Evolutionary conservation across 495 filamentous ascomycete genomes (phyloP).

Genomic region (Pseudoneurospora amorphoporcata): DNA sequence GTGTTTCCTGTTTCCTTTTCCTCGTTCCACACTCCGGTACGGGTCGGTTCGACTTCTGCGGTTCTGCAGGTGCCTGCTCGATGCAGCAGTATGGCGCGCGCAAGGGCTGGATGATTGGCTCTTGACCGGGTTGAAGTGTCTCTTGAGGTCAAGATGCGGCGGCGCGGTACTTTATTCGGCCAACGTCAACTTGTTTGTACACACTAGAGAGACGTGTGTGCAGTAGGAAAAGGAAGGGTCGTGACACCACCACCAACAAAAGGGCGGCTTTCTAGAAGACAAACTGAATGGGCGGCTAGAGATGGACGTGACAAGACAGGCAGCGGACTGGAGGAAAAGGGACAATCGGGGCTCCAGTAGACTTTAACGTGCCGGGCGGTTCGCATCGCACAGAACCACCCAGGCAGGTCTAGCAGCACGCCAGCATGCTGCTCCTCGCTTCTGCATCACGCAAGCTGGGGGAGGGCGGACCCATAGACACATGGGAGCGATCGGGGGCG

Average conservation of each 20-base stretch:
- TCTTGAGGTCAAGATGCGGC: neutral
- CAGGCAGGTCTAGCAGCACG: neutral
- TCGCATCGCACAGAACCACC: slow-evolving; percentile 5
- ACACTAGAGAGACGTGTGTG: neutral
- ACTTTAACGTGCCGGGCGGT: slow-evolving; percentile 9
- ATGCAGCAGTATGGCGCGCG: neutral
- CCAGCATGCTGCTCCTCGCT: slow-evolving; percentile 1
- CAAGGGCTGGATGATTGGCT: neutral
- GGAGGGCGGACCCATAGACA: slow-evolving; percentile 3
- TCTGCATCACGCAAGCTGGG: slow-evolving; percentile 14
- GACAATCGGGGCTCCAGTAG: slow-evolving; percentile 12
- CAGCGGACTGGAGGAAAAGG: neutral
- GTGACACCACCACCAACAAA: neutral
- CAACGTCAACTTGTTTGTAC: neutral
- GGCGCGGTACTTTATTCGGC: neutral
- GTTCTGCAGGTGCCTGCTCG: neutral
- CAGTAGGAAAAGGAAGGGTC: slow-evolving; percentile 2
- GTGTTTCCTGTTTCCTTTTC: neutral
- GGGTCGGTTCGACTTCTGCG: neutral
- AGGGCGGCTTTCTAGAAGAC: neutral
- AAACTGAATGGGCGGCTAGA: slow-evolving; percentile 2
- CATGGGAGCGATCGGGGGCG: neutral
- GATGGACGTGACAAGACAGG: slow-evolving; percentile 4
- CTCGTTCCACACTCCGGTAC: neutral
- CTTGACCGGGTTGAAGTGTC: neutral